A percentile compares a stretch with the other conserved stretches of the same genome.
Evolutionary conservation across 495 filamentous ascomycete species (phyloP).

Genomic region (Penicillium soppii): DNA sequence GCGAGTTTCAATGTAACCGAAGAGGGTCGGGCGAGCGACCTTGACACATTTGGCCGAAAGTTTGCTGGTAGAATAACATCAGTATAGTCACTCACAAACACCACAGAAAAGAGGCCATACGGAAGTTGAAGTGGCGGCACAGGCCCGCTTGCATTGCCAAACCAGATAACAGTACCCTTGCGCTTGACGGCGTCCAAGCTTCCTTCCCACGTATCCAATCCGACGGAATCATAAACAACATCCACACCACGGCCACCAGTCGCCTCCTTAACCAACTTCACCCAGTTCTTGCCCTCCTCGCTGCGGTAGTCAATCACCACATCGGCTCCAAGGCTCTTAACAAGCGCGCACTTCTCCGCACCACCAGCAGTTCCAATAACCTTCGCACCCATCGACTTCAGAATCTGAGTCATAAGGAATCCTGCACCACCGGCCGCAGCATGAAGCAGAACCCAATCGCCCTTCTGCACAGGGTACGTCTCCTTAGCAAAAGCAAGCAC

Average conservation of each 20-base stretch:
- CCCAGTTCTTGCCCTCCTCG: constrained; percentile 65
- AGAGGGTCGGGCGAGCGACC: constrained; percentile 71
- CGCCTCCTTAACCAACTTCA: constrained; percentile 63
- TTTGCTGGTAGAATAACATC: constrained; percentile 24
- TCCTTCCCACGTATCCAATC: constrained; percentile 81
- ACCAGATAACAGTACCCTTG: constrained; percentile 82
- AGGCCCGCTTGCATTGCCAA: constrained; percentile 85
- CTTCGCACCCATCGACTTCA: constrained; percentile 69
- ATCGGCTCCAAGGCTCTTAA: constrained; percentile 66
- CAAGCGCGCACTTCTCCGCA: constrained; percentile 68
- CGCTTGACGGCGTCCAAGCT: constrained; percentile 73
- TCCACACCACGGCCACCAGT: constrained; percentile 69
- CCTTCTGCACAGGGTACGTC: constrained; percentile 67
- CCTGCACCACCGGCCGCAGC: constrained; percentile 92
- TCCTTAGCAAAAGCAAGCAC: constrained; percentile 82
- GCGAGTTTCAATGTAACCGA: constrained; percentile 69
- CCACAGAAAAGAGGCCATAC: constrained; percentile 24
- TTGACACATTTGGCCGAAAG: constrained; percentile 80
- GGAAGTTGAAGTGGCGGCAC: constrained; percentile 73
- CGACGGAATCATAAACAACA: constrained; percentile 88
- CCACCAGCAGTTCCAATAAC: constrained; percentile 83
- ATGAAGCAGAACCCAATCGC: constrained; percentile 84
- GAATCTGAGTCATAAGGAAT: constrained; percentile 71
- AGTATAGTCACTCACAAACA: not conserved
- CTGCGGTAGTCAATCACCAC: constrained; percentile 69